Conservation (phyloP, 805 yeast species). For the Kregervanrija fluxuum region DNA sequence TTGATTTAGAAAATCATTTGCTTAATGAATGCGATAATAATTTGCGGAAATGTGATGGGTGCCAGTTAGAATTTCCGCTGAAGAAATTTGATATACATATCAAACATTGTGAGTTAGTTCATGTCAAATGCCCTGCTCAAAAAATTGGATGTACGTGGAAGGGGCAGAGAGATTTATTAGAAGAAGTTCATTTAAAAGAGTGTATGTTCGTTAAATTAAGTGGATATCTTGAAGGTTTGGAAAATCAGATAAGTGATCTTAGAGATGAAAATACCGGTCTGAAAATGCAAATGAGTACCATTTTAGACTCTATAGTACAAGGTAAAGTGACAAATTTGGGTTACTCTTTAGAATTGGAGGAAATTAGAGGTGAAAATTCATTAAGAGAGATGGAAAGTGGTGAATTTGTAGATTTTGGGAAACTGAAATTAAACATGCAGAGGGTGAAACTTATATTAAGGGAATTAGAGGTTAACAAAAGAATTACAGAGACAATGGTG, state of each 20-base stretch:
- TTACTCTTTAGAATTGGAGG: constrained; percentile 39
- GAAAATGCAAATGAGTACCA: constrained; percentile 37
- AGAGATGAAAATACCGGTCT: constrained; percentile 32
- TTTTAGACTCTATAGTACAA: constrained; percentile 39
- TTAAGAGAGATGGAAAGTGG: not conserved
- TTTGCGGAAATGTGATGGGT: constrained; percentile 30
- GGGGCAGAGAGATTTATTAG: constrained; percentile 26
- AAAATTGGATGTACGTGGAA: constrained; percentile 46
- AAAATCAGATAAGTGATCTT: constrained; percentile 23
- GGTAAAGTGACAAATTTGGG: constrained; percentile 47
- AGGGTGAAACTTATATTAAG: constrained; percentile 19
- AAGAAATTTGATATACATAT: constrained; percentile 34
- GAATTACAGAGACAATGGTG: constrained; percentile 16
- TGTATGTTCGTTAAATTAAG: constrained; percentile 24
- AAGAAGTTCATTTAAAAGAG: constrained; percentile 21
- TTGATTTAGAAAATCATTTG: constrained; percentile 30
- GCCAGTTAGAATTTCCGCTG: constrained; percentile 35
- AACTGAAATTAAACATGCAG: constrained; percentile 35
- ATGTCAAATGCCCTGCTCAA: constrained; percentile 39
- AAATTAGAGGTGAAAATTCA: constrained; percentile 22
- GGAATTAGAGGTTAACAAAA: constrained; percentile 22
- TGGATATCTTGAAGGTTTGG: constrained; percentile 21
- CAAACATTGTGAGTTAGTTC: constrained; percentile 33
- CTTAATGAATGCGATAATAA: constrained; percentile 33
- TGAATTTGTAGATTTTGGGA: constrained; percentile 34